Base-by-base conservation (phyloP, 192 early-diverging fungal species). In the Thoreauomyces humboldtii region DNA sequence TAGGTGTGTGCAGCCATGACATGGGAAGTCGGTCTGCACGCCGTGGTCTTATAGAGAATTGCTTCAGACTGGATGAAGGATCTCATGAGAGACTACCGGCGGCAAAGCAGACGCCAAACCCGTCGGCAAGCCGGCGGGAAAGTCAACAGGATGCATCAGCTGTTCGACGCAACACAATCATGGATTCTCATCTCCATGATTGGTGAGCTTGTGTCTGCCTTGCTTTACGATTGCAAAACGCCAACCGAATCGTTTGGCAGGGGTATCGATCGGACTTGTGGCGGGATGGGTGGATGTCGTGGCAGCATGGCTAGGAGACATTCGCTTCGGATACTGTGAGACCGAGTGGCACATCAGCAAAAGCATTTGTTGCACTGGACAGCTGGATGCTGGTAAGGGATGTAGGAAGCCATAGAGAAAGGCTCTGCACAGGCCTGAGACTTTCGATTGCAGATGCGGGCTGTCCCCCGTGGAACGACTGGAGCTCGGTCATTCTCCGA, bases 241-340 rank as follows among this genome's bases (percentile, higher is more conserved):
- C 4, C 52, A 28, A 34, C 52, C 33, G 52, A 54, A 24, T 31
- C 32, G 41, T 53, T 7, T 21, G 33, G 15, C 37, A 74, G 77
- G 77, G 29, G 45, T 77, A 17, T 43, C 69, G 24, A 88, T 95
- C 63, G 95, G 95, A 0, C 38, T 94, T 14, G 85, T 91, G 63
- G 90, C 92, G 4, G 89, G 91, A 34, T 79, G 91, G 35, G 97
- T 96, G 57, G 91, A 91, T 51, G 93, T 98, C 50, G 84, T 73
- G 2, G 74, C 90, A 15, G 93, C 93, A 46, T 96, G 93, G 93
- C 79, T 96, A 12, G 91, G 86, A 56, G 93, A 96, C 73, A 79
- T 89, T 50, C 89, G 93, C 66, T 61, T 91, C 17, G 95, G 95
- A 0, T 88, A 89, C 66, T 96, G 95, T 64, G 72, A 73, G 25